A percentile compares a stretch with the other conserved stretches of the same genome.
Evolutionary conservation across 345 rosid genomes (phyloP).

Genomic region (Cardamine occulta): DNA sequence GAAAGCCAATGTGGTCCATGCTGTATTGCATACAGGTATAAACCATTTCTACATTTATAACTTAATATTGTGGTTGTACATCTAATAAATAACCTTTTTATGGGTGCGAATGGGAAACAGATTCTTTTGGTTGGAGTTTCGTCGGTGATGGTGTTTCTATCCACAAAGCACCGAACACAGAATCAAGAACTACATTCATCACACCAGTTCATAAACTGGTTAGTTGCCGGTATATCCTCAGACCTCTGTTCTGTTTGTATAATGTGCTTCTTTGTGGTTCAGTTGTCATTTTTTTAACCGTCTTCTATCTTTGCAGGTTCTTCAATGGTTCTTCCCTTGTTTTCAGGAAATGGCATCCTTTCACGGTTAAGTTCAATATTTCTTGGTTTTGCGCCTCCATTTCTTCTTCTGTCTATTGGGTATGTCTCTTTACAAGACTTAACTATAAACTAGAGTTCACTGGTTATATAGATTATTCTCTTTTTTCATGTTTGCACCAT

Average conservation of each 20-base stretch:
- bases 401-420: conserved; percentile 95
- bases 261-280: conserved; percentile 11
- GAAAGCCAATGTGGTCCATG: conserved; percentile 53
- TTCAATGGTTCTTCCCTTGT: conserved; percentile 80
- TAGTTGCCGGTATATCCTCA: conserved; percentile 64
- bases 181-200: conserved; percentile 75
- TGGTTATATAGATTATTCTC: conserved; percentile 13
- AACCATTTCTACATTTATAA: conserved; percentile 8
- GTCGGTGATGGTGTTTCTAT: conserved; percentile 73
- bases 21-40: conserved; percentile 77
- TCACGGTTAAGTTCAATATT: conserved; percentile 81
- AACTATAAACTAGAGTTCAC: not conserved
- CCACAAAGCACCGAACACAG: conserved; percentile 85
- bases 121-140: conserved; percentile 77
- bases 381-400: conserved; percentile 90
- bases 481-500: conserved; percentile 35
- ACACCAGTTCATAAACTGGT: conserved; percentile 90
- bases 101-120: conserved; percentile 50
- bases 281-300: not conserved
- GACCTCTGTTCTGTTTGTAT: conserved; percentile 16
- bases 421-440: conserved; percentile 37
- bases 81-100: conserved; percentile 1
- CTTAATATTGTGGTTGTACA: conserved; percentile 5
- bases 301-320: conserved; percentile 57
- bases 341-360: conserved; percentile 70